phyloP scores from a whole-genome alignment of 2,329 filamentous ascomycete genomes.

The Fusarium sp. region DNA sequence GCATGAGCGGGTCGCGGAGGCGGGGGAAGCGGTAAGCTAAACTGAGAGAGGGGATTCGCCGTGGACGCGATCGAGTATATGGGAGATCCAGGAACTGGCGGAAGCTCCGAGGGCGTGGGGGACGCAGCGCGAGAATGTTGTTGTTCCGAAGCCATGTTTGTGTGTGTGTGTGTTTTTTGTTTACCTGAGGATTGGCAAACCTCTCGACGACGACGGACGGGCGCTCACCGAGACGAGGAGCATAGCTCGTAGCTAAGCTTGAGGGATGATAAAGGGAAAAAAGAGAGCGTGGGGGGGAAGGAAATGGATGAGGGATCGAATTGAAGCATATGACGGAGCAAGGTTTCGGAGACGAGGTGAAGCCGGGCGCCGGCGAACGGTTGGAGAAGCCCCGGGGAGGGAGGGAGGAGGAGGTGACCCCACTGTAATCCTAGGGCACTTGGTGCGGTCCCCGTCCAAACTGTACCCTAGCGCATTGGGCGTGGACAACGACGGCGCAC shows the following conservation, averaged over 20 bases:
- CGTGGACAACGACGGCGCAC: conserved; percentile 27
- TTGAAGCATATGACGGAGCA: conserved; percentile 21
- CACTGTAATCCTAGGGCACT: conserved; percentile 41
- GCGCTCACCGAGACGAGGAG: not conserved
- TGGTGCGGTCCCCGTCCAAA: conserved; percentile 28
- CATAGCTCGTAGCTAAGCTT: conserved; percentile 21
- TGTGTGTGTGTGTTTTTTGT: not conserved
- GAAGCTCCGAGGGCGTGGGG: conserved; percentile 67
- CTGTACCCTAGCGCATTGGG: not conserved
- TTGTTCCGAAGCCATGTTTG: conserved; percentile 49
- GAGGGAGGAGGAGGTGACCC: conserved; percentile 20
- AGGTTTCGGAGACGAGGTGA: conserved; percentile 18
- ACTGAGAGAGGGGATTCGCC: conserved; percentile 69
- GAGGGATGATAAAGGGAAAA: not conserved
- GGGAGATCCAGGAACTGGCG: conserved; percentile 72
- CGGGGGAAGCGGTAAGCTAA: conserved; percentile 71
- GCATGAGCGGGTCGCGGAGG: conserved; percentile 68
- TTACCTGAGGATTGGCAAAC: conserved; percentile 25
- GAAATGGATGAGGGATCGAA: not conserved
- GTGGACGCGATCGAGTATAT: conserved; percentile 74
- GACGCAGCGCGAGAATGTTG: conserved; percentile 55
- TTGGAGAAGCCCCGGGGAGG: conserved; percentile 36
- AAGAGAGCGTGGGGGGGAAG: not conserved
- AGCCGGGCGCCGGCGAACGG: conserved; percentile 32
- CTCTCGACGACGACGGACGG: conserved; percentile 23